These are phyloP conservation scores for Paracamarosporium sp. DNA, from an alignment of 2,329 filamentous ascomycete genomes.

Conservation along the genomic window DNA sequence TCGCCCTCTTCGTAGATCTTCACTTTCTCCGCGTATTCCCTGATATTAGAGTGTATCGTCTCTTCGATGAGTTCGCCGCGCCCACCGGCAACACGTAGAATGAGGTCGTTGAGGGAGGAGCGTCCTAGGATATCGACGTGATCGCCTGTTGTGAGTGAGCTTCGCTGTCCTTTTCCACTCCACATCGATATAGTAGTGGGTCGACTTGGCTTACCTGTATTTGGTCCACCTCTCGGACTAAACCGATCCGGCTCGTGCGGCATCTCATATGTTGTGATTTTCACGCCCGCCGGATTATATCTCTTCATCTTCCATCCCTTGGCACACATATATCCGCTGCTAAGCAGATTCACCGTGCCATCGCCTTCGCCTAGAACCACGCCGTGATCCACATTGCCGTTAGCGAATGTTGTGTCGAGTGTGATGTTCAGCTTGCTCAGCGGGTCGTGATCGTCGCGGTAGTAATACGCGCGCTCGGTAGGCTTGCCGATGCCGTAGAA, in stretches of 20 bases:
- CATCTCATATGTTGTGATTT: slow-evolving; percentile 92
- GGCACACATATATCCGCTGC: slow-evolving; percentile 94
- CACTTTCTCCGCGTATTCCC: slow-evolving; percentile 81
- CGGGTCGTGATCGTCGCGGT: slow-evolving; percentile 73
- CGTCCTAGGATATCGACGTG: slow-evolving; percentile 96
- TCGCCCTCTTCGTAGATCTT: slow-evolving; percentile 71
- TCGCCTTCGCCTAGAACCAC: slow-evolving; percentile 97
- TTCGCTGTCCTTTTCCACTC: background rate
- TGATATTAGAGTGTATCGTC: slow-evolving; percentile 80
- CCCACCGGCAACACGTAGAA: slow-evolving; percentile 85
- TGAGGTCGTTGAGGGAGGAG: slow-evolving; percentile 86
- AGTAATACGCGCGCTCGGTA: slow-evolving; percentile 92
- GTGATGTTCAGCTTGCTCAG: slow-evolving; percentile 71
- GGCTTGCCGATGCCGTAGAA: slow-evolving; percentile 96
- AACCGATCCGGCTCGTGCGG: slow-evolving; percentile 94
- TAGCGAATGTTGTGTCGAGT: slow-evolving; percentile 59
- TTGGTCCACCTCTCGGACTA: slow-evolving; percentile 75
- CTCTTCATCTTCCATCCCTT: slow-evolving; percentile 92
- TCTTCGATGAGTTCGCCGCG: slow-evolving; percentile 80
- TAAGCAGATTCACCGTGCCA: slow-evolving; percentile 92
- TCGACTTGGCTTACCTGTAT: slow-evolving; percentile 58
- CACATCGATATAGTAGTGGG: background rate
- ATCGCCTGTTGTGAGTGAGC: slow-evolving; percentile 65
- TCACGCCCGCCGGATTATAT: slow-evolving; percentile 85
- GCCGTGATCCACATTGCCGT: slow-evolving; percentile 73